A percentile compares a stretch with the other conserved stretches of the same genome.
Evolutionary conservation across 2,329 filamentous ascomycete species (phyloP).

Genomic region (Ramularia collo-cygni): DNA sequence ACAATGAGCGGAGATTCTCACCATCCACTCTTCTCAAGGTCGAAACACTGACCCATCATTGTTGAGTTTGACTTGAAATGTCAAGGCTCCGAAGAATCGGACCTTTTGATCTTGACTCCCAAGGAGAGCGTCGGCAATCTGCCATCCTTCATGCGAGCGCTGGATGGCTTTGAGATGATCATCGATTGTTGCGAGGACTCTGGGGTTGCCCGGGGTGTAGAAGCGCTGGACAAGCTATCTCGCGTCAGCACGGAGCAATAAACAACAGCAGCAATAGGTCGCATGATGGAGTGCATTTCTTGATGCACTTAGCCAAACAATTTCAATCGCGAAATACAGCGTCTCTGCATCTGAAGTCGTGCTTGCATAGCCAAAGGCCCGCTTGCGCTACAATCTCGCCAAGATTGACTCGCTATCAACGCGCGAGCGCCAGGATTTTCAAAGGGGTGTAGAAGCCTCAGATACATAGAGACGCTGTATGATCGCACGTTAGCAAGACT

Average conservation of each 20-base stretch:
- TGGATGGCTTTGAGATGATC: conserved; percentile 73
- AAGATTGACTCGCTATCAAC: no score
- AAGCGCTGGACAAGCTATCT: conserved; percentile 43
- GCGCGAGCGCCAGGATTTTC: no score
- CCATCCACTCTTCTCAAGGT: conserved; percentile 26
- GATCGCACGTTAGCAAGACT: not conserved
- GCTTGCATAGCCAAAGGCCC: no score
- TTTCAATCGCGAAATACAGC: no score
- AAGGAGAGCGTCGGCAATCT: conserved; percentile 71
- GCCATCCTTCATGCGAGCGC: conserved; percentile 74
- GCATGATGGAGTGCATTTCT: no score
- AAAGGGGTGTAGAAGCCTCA: no score
- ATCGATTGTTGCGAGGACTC: conserved; percentile 52
- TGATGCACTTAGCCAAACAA: no score
- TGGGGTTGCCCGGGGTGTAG: conserved; percentile 41
- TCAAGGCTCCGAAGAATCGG: conserved; percentile 87
- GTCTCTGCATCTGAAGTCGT: no score
- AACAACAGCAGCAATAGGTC: no score
- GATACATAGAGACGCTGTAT: no score
- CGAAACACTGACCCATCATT: conserved; percentile 30
- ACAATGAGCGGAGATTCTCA: conserved; percentile 20
- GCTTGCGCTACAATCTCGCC: no score
- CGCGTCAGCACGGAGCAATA: not conserved
- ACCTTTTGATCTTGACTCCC: conserved; percentile 63
- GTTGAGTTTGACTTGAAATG: conserved; percentile 90